A percentile compares a stretch with the other conserved stretches of the same genome.
phyloP scores from a whole-genome alignment of 1,284 basidiomycete species.

The Takashimella koratensis region DNA sequence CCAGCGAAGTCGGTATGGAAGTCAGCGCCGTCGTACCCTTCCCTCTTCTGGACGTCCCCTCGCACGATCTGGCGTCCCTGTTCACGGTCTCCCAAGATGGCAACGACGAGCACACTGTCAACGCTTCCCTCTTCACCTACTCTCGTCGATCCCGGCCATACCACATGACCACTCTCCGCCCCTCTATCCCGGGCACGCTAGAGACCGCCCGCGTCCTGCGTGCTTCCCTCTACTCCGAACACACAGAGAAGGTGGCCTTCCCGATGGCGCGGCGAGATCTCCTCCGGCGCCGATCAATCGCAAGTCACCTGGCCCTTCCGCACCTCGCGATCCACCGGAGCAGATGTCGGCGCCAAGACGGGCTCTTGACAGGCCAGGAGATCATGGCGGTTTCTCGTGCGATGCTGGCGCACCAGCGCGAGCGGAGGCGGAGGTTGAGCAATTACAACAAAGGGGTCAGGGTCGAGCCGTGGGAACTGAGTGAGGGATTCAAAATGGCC shows the following conservation, averaged over 20 bases:
- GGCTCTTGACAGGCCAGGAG: not conserved
- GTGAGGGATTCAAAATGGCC: not conserved
- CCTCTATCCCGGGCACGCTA: not conserved
- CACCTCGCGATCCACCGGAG: not conserved
- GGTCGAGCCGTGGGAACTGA: not conserved
- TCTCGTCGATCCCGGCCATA: not conserved
- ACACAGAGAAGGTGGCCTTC: not conserved
- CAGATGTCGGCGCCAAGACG: not conserved
- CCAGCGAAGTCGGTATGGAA: not conserved
- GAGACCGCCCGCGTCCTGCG: not conserved
- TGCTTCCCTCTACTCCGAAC: not conserved
- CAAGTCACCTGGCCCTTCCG: not conserved
- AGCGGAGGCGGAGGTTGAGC: not conserved
- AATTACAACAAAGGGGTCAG: not conserved
- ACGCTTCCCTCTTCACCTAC: not conserved
- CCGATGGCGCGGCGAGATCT: not conserved
- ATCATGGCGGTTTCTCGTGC: not conserved
- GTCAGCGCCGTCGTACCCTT: not conserved
- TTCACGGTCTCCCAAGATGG: not conserved
- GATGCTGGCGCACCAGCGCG: not conserved
- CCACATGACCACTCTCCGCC: not conserved
- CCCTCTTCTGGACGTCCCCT: not conserved
- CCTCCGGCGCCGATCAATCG: not conserved
- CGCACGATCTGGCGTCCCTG: not conserved
- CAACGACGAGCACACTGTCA: not conserved